These are phyloP conservation scores for Lathyrus oleraceus DNA, from an alignment of 306 rosid genomes.

Conservation along the genomic window DNA sequence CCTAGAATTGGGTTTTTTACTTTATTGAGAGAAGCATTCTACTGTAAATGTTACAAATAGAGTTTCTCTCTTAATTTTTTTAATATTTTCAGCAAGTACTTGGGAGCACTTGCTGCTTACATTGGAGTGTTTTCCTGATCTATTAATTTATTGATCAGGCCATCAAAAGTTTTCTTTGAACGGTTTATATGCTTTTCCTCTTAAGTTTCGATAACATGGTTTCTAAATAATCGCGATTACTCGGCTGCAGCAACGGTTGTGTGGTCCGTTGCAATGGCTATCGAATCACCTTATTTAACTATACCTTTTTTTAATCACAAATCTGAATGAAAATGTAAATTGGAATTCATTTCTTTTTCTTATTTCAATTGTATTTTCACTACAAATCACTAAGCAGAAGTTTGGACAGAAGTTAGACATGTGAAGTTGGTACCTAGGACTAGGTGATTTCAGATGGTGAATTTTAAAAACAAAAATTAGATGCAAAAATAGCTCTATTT, in stretches of 20 bases:
- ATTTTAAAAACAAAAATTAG: too few relatives aligned
- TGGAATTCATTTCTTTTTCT: background rate
- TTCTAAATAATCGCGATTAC: constrained; percentile 1
- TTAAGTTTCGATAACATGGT: background rate
- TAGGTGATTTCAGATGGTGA: background rate
- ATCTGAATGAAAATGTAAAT: background rate
- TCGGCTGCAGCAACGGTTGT: background rate
- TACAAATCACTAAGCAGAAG: background rate
- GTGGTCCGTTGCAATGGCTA: background rate
- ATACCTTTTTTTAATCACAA: constrained; percentile 9
- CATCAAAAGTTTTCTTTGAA: constrained; percentile 10
- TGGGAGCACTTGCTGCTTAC: constrained; percentile 33
- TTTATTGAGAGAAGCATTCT: constrained; percentile 37
- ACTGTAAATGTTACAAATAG: constrained; percentile 52
- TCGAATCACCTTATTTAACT: background rate
- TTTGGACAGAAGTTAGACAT: background rate
- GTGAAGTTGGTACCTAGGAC: background rate
- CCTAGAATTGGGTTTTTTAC: constrained; percentile 32
- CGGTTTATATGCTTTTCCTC: background rate
- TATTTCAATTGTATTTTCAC: too few relatives aligned
- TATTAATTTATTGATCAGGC: constrained; percentile 18
- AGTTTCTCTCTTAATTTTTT: constrained; percentile 33
- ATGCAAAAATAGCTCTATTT: too few relatives aligned
- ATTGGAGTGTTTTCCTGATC: constrained; percentile 29
- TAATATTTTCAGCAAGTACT: constrained; percentile 43